phyloP scores from a whole-genome alignment of 768 basidiomycete genomes.

The Tricholoma matsutake region DNA sequence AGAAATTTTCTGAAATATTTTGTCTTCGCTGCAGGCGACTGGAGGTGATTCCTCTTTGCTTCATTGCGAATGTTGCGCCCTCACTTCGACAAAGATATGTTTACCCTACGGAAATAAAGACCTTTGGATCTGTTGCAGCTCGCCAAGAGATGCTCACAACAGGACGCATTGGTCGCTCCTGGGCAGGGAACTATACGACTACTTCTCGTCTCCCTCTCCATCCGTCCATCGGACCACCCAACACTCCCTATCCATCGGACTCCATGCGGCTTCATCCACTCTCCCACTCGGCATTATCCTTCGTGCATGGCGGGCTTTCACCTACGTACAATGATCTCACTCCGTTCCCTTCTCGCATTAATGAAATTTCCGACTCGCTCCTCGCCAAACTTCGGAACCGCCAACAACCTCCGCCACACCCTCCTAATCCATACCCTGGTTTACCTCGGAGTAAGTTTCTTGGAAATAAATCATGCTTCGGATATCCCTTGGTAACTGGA shows the following conservation, averaged over 20 bases:
- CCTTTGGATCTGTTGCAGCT: slow-evolving; percentile 68
- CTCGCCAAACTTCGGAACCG: slow-evolving; percentile 68
- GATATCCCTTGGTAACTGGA: slow-evolving; percentile 8
- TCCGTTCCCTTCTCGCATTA: slow-evolving; percentile 87
- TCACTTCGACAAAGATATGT: slow-evolving; percentile 63
- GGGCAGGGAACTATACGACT: slow-evolving; percentile 84
- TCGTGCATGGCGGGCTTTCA: slow-evolving; percentile 92
- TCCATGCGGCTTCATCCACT: slow-evolving; percentile 38
- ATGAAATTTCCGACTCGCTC: slow-evolving; percentile 66
- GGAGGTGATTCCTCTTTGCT: slow-evolving; percentile 52
- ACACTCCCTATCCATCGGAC: slow-evolving; percentile 54
- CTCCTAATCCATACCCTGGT: slow-evolving; percentile 71
- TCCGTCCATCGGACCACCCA: slow-evolving; percentile 61
- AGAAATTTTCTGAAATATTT: too few species aligned
- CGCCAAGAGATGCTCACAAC: slow-evolving; percentile 73
- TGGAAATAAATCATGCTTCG: background rate
- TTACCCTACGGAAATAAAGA: slow-evolving; percentile 74
- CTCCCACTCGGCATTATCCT: slow-evolving; percentile 81
- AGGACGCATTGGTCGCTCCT: slow-evolving; percentile 76
- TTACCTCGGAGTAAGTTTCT: slow-evolving; percentile 49
- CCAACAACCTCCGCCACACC: slow-evolving; percentile 72
- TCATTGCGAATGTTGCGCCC: background rate
- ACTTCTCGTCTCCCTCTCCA: slow-evolving; percentile 81
- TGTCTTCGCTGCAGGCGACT: slow-evolving; percentile 57
- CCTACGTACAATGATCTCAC: slow-evolving; percentile 70